Base-by-base conservation (phyloP, 495 filamentous ascomycete genomes). In the Daldinia caldariorum region DNA sequence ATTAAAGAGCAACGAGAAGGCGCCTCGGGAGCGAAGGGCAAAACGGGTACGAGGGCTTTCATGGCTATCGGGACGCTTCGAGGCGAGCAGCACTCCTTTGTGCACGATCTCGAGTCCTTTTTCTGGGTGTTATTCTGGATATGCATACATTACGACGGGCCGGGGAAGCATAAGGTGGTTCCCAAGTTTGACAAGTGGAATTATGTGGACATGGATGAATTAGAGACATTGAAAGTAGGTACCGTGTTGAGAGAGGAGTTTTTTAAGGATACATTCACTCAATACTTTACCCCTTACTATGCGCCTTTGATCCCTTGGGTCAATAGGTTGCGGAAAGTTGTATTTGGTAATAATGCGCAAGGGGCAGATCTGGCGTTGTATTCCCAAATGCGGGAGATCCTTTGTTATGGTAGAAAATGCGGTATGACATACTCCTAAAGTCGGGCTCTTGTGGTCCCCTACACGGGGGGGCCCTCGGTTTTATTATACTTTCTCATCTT, bases 51-150 rank as follows among this genome's bases (percentile, higher is more conserved):
- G 18, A 83, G 77, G 76, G 80, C 80, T n/a, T 82, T 81, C 57
- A 84, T 85, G 76, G 79, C 79, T 13, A 83, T 84, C 51, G 74
- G 78, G 43, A 74, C 66, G 22, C 79, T 82, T 38, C 67, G 74
- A 20, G 75, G 75, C 64, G 74, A 85, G 61, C 63, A 75, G 13
- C 77, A 83, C 69, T 77, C 74, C 4, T 83, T 83, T 47, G 79
- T 83, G 78, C 78, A 84, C 56, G 78, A 83, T 65, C 78, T 87
- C 13, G 82, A 87, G 74, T 87, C 80, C 26, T 85, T 87, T 71
- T 86, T 87, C 67, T 86, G 79, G 80, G 83, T 87, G 22, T 61
- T 87, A 0, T 85, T 84, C 61, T 83, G 79, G 80, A 81, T 85
- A 53, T 83, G 76, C 65, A 78, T 85, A 31, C 77, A 85, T 53